phyloP scores from a whole-genome alignment of 2,329 filamentous ascomycete species.

The Polychaeton citri region DNA sequence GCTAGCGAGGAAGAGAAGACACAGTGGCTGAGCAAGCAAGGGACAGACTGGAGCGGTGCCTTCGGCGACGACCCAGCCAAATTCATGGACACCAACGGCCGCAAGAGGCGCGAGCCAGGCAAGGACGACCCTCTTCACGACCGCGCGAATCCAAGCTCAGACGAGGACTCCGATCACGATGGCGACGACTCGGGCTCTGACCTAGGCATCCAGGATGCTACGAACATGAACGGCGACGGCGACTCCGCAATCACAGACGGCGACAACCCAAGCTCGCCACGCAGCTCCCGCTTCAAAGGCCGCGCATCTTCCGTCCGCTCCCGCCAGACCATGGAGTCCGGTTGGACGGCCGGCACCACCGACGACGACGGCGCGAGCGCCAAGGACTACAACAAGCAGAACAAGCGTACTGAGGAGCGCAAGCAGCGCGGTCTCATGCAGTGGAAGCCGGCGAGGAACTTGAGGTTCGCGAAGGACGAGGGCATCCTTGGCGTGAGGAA shows the following conservation, averaged over 20 bases:
- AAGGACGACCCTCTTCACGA: slow-evolving; percentile 31
- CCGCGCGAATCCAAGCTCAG: slow-evolving; percentile 31
- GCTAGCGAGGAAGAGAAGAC: slow-evolving; percentile 58
- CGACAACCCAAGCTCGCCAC: slow-evolving; percentile 23
- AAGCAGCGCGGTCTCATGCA: slow-evolving; percentile 90
- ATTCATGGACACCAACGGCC: slow-evolving; percentile 40
- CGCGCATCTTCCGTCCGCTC: slow-evolving; percentile 8
- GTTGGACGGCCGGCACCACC: slow-evolving; percentile 20
- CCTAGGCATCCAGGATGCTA: slow-evolving; percentile 48
- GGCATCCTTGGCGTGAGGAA: slow-evolving; percentile 64
- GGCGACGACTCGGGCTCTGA: slow-evolving; percentile 29
- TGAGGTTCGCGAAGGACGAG: slow-evolving; percentile 78
- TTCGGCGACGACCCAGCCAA: slow-evolving; percentile 65
- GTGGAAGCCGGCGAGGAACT: slow-evolving; percentile 80
- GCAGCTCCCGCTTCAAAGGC: slow-evolving; percentile 3
- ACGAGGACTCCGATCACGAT: slow-evolving; percentile 30
- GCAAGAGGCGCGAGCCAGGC: slow-evolving; percentile 44
- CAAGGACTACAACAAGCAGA: slow-evolving; percentile 53
- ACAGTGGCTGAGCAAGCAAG: slow-evolving; percentile 66
- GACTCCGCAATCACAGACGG: no score
- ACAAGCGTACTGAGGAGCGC: slow-evolving; percentile 59
- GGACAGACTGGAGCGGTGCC: slow-evolving; percentile 74
- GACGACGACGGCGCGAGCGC: slow-evolving; percentile 1
- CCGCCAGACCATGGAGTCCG: slow-evolving; percentile 14
- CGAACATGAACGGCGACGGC: slow-evolving; percentile 13